A percentile compares a stretch with the other conserved stretches of the same genome.
Conservation (phyloP, 163 green algal genomes). For the Coccomyxa subellipsoidea region DNA sequence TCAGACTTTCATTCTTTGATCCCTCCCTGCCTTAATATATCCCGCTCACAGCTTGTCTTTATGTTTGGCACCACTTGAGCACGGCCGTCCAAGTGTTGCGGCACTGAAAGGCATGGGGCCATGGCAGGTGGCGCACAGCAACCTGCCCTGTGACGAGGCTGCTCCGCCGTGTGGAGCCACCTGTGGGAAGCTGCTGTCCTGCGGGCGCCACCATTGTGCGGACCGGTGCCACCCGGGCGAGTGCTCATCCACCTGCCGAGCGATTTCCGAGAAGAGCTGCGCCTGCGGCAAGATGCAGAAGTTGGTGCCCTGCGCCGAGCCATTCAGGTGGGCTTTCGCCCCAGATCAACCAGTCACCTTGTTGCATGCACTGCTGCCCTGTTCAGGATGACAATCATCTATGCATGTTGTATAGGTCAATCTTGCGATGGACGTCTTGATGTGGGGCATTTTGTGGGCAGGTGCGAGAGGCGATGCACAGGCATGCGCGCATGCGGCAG, state of each 20-base stretch:
- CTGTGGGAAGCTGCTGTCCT: constrained; percentile 77
- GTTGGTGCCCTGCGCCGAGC: constrained; percentile 33
- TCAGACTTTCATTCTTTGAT: neutral
- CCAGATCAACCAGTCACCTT: neutral
- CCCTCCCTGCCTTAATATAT: too few species aligned
- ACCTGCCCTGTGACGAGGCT: constrained; percentile 58
- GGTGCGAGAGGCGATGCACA: constrained; percentile 71
- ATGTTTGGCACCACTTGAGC: neutral
- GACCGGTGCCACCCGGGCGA: constrained; percentile 70
- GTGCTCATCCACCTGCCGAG: constrained; percentile 59
- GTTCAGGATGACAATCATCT: too few species aligned
- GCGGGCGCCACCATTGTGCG: constrained; percentile 62
- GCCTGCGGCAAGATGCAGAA: constrained; percentile 48
- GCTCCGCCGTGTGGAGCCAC: constrained; percentile 69
- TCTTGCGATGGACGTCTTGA: too few species aligned
- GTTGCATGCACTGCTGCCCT: too few species aligned
- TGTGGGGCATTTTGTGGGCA: constrained; percentile 22
- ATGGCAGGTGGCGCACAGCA: constrained; percentile 29
- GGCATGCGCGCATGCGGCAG: constrained; percentile 62
- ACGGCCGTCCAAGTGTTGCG: neutral
- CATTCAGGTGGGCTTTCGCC: constrained; percentile 24
- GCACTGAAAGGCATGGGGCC: too few species aligned
- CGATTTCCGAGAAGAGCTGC: constrained; percentile 41
- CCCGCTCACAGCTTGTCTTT: neutral
- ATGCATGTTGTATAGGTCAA: neutral